These are phyloP conservation scores for Hypoxylon rickii DNA, from an alignment of 495 filamentous ascomycete species.

Conservation along the genomic window DNA sequence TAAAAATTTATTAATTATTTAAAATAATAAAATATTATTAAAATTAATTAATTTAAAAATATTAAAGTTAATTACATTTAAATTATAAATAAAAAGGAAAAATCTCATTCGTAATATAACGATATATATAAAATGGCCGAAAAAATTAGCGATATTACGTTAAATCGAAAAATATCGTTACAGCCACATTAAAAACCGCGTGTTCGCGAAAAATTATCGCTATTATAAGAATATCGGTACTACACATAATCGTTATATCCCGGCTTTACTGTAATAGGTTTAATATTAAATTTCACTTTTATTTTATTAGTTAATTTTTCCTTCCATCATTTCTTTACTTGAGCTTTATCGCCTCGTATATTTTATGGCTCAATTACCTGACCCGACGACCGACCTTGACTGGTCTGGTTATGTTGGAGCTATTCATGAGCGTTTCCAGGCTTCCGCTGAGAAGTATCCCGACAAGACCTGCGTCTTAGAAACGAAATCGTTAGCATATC, in stretches of 20 bases:
- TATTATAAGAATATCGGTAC: no score
- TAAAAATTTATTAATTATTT: background rate
- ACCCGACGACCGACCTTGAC: conserved; percentile 76
- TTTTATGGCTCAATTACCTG: conserved; percentile 55
- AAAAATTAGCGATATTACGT: no score
- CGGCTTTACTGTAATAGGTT: background rate
- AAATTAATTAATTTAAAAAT: background rate
- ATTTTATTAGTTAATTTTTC: background rate
- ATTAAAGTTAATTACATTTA: no score
- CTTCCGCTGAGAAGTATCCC: conserved; percentile 75
- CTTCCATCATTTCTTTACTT: background rate
- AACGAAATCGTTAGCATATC: conserved; percentile 65
- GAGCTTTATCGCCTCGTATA: background rate
- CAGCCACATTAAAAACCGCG: no score
- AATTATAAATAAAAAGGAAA: no score
- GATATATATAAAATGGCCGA: no score
- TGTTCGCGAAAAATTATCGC: no score
- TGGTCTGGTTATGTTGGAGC: conserved; percentile 83
- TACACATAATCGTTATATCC: no score
- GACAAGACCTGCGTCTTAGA: conserved; percentile 82
- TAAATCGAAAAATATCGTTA: no score
- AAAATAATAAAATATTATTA: background rate
- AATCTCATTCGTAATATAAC: no score
- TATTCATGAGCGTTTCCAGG: conserved; percentile 64
- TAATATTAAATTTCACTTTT: background rate